Percentiles rank a stretch among this genome's conserved stretches.
These are phyloP conservation scores for Trichoderma erinaceum DNA, from an alignment of 495 filamentous ascomycete species.

Conservation along the genomic window DNA sequence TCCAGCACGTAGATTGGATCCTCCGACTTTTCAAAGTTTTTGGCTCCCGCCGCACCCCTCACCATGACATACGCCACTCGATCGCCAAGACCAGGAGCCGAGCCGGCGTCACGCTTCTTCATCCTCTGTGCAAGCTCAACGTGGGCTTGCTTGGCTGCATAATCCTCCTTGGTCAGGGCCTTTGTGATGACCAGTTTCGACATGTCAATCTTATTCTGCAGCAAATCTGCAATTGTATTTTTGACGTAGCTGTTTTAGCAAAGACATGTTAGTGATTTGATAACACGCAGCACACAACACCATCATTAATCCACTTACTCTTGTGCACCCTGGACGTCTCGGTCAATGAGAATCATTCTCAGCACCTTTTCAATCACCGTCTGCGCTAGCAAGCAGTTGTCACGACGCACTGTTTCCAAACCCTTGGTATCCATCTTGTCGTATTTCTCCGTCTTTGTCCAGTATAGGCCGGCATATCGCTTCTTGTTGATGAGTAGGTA, in stretches of 20 bases:
- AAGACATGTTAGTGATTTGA: slow-evolving; percentile 20
- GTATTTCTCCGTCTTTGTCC: slow-evolving; percentile 88
- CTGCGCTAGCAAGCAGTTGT: slow-evolving; percentile 93
- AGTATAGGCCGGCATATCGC: slow-evolving; percentile 94
- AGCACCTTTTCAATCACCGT: slow-evolving; percentile 97
- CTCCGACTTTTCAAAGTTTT: slow-evolving; percentile 92
- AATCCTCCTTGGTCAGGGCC: slow-evolving; percentile 76
- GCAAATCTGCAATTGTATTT: slow-evolving; percentile 85
- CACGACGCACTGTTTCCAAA: slow-evolving; percentile 94
- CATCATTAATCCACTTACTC: slow-evolving; percentile 55
- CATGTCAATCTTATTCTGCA: slow-evolving; percentile 98
- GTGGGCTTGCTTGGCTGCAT: slow-evolving; percentile 87
- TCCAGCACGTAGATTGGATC: slow-evolving; percentile 96
- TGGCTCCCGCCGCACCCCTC: slow-evolving; percentile 79
- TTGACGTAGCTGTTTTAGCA: slow-evolving; percentile 73
- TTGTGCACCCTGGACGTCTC: slow-evolving; percentile 81
- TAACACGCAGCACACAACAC: neutral
- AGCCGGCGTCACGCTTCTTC: slow-evolving; percentile 92
- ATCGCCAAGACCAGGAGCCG: slow-evolving; percentile 89
- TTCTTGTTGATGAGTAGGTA: slow-evolving; percentile 99
- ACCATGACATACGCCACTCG: slow-evolving; percentile 98
- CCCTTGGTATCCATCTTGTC: slow-evolving; percentile 99
- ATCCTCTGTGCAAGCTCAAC: slow-evolving; percentile 91
- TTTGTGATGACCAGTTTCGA: slow-evolving; percentile 99
- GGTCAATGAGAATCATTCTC: slow-evolving; percentile 90